Base-by-base conservation (phyloP, 83 land plant genomes). In the Thuja plicata region DNA sequence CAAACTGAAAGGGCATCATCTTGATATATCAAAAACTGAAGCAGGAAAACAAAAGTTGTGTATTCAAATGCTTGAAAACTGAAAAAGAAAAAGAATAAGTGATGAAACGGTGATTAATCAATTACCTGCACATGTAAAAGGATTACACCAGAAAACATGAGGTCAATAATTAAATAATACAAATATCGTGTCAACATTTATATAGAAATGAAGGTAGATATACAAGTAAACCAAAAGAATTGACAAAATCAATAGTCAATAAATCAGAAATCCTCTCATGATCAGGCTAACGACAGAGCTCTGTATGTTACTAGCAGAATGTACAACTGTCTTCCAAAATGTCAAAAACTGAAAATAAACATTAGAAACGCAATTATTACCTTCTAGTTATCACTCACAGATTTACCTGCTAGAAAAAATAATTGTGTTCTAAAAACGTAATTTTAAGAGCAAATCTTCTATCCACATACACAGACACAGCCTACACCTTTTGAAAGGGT, bases 61-160 rank as follows among this genome's bases (percentile, higher is more conserved):
- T 27, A 66, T 66, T 24, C 73, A 66, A 66, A 66, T 8, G n/a
- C 73, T 66, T 66, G n/a, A 66, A 66, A 66, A 27, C 73, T 66
- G 11, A 66, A 66, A 66, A 66, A 66, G 32, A 66, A 66, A 89
- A 97, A 97, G 38, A 96, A 91, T 21, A 97, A 97, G 86, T 97
- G 94, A 78, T 97, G 97, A n/a, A 95, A 93, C 90, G 95, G 86
- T 38, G 99, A 96, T 54, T 95, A 91, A 52, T 98, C 97, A 81
- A 96, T 77, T 88, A 97, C 99, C 98, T 97, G 96, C 88, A 89
- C 54, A 46, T 87, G 21, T 38, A 55, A 76, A 34, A 35, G 17
- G 11, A 46, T 86, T 30, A 52, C 85, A 48, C 19, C 7, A 13
- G 6, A 27, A 83, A 48, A 83, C 3, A 82, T 82, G 16, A 73